phyloP scores from a whole-genome alignment of 106 monocot species.

The Allium fistulosum region DNA sequence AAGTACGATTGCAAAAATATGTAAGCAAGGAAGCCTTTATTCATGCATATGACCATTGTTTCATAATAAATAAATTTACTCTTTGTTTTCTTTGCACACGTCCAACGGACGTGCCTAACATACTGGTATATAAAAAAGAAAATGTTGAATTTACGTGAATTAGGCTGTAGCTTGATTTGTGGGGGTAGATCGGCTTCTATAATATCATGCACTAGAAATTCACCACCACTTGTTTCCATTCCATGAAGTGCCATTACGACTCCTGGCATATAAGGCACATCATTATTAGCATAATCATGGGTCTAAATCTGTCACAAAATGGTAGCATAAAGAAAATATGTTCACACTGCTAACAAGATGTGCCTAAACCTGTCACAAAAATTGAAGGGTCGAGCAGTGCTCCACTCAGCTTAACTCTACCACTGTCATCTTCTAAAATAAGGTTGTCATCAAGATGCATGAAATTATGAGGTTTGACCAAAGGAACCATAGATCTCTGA shows the following conservation, averaged over 20 bases:
- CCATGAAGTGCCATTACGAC: slow-evolving; percentile 78
- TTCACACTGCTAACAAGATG: neutral
- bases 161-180: slow-evolving; percentile 34
- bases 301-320: neutral
- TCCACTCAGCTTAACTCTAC: slow-evolving; percentile 88
- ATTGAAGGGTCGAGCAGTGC: slow-evolving; percentile 38
- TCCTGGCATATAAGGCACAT: slow-evolving; percentile 25
- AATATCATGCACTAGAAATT: slow-evolving; percentile 84
- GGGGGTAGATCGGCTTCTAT: slow-evolving; percentile 76
- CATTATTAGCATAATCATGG: neutral
- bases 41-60: too few species aligned
- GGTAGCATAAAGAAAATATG: neutral
- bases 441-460: slow-evolving; percentile 92
- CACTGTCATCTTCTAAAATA: slow-evolving; percentile 97
- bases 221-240: slow-evolving; percentile 80
- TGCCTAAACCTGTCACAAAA: slow-evolving; percentile 71
- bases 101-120: too few species aligned
- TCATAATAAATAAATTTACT: too few species aligned
- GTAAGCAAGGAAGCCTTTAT: too few species aligned
- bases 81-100: too few species aligned
- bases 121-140: too few species aligned
- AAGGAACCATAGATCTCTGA: slow-evolving; percentile 85
- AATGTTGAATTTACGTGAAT: slow-evolving; percentile 21
- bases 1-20: too few species aligned
- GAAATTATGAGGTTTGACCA: slow-evolving; percentile 95